A percentile compares a stretch with the other conserved stretches of the same genome.
These are phyloP conservation scores for Penicillium sp. DNA, from an alignment of 2,329 filamentous ascomycete genomes.

Conservation along the genomic window DNA sequence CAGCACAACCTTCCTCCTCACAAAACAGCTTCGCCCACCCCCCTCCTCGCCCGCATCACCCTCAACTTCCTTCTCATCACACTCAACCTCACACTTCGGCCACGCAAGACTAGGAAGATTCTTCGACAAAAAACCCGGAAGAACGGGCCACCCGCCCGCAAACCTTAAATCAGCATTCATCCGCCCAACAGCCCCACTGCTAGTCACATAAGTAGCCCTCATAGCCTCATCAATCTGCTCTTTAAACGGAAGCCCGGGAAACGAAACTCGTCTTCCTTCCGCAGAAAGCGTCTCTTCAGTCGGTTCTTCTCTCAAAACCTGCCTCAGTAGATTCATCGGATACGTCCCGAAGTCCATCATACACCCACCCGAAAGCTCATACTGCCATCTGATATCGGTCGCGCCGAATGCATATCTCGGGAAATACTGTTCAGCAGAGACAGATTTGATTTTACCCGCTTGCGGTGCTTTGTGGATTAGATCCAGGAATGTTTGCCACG, in stretches of 20 bases:
- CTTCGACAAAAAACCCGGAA: conserved; percentile 10
- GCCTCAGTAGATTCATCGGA: conserved; percentile 38
- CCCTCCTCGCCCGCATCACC: not conserved
- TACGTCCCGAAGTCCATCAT: conserved; percentile 43
- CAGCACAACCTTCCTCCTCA: conserved; percentile 16
- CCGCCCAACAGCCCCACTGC: conserved; percentile 10
- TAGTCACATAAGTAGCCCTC: conserved; percentile 13
- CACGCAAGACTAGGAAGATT: conserved; percentile 12
- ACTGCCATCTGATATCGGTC: conserved; percentile 49
- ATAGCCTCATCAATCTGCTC: conserved; percentile 30
- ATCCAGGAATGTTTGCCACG: conserved; percentile 42
- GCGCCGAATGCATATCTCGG: conserved; percentile 32
- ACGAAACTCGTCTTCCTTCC: conserved; percentile 39
- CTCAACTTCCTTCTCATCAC: conserved; percentile 13
- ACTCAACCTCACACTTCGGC: conserved; percentile 19
- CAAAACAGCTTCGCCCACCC: not conserved
- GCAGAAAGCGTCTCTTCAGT: conserved; percentile 5
- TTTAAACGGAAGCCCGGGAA: conserved; percentile 31
- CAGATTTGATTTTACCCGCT: conserved; percentile 37
- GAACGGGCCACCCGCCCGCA: conserved; percentile 12
- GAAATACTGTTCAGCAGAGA: conserved; percentile 40
- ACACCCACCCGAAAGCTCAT: conserved; percentile 45
- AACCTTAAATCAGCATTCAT: conserved; percentile 14
- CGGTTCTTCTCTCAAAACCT: conserved; percentile 43
- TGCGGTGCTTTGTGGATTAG: not conserved